Evolutionary conservation across 306 rosid genomes (phyloP).

Genomic region (Purshia tridentata): DNA sequence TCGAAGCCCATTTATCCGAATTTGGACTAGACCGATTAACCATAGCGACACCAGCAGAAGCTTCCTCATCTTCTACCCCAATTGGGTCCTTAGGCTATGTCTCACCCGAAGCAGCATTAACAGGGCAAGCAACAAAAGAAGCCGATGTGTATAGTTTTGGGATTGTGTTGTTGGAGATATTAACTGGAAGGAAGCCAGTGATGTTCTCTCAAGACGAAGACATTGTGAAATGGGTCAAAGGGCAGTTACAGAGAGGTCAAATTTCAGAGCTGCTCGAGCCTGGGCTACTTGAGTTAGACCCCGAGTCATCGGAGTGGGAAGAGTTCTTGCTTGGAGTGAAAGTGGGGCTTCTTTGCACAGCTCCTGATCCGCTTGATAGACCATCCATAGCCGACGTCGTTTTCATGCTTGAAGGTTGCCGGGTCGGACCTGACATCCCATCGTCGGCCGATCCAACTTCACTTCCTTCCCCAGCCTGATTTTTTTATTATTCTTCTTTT

Average conservation of each 20-base stretch:
- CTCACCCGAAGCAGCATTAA: slow-evolving; percentile 61
- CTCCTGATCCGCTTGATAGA: slow-evolving; percentile 81
- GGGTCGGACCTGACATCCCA: slow-evolving; percentile 79
- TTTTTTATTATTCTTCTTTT: not conserved
- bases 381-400: slow-evolving; percentile 77
- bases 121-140: slow-evolving; percentile 62
- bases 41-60: slow-evolving; percentile 44
- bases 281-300: slow-evolving; percentile 81
- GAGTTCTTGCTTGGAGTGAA: slow-evolving; percentile 81
- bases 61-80: slow-evolving; percentile 50
- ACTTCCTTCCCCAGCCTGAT: slow-evolving; percentile 63
- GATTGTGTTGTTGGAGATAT: slow-evolving; percentile 70
- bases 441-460: slow-evolving; percentile 86
- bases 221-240: slow-evolving; percentile 88
- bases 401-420: slow-evolving; percentile 92
- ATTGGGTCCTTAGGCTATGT: slow-evolving; percentile 75
- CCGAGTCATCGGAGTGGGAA: slow-evolving; percentile 85
- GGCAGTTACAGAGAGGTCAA: slow-evolving; percentile 65
- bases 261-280: slow-evolving; percentile 70
- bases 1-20: slow-evolving; percentile 84
- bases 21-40: slow-evolving; percentile 67
- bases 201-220: slow-evolving; percentile 78
- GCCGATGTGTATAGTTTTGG: slow-evolving; percentile 83
- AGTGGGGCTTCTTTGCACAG: slow-evolving; percentile 77
- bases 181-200: slow-evolving; percentile 74